These are phyloP conservation scores for Aquanectria penicillioides DNA, from an alignment of 2,329 filamentous ascomycete species.

Conservation along the genomic window DNA sequence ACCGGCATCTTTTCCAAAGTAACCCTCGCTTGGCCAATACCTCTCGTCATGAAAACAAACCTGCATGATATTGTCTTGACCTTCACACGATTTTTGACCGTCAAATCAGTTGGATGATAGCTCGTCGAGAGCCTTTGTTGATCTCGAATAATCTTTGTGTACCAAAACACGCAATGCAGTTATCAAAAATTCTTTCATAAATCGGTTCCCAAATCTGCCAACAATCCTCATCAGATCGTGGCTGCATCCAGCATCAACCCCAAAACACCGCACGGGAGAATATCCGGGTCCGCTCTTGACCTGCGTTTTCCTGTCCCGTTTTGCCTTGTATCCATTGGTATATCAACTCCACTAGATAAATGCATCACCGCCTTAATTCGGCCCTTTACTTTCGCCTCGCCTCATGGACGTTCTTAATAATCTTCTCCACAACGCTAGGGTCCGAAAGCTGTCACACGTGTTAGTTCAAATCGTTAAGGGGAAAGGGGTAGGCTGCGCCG, in stretches of 20 bases:
- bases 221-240: constrained; percentile 33
- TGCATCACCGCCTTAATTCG: constrained; percentile 11
- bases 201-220: constrained; percentile 28
- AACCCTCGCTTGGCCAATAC: too few relatives aligned
- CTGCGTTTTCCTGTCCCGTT: constrained; percentile 27
- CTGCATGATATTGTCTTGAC: too few relatives aligned
- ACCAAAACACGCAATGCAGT: constrained; percentile 35
- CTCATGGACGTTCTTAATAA: constrained; percentile 83
- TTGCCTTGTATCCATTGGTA: constrained; percentile 40
- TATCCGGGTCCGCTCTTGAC: constrained; percentile 24
- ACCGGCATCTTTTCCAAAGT: not conserved
- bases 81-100: not conserved
- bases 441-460: constrained; percentile 76
- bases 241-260: constrained; percentile 35
- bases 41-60: too few relatives aligned
- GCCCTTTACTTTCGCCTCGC: constrained; percentile 60
- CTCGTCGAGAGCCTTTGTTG: constrained; percentile 27
- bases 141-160: constrained; percentile 25
- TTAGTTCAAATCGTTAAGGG: constrained; percentile 27
- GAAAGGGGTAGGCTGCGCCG: not conserved
- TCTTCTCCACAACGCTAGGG: constrained; percentile 87
- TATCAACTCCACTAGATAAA: constrained; percentile 40
- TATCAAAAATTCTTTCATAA: constrained; percentile 31
- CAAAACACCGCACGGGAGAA: constrained; percentile 39
- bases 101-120: not conserved